These are phyloP conservation scores for Zymoseptoria pseudotritici DNA, from an alignment of 2,329 filamentous ascomycete species.

Conservation along the genomic window DNA sequence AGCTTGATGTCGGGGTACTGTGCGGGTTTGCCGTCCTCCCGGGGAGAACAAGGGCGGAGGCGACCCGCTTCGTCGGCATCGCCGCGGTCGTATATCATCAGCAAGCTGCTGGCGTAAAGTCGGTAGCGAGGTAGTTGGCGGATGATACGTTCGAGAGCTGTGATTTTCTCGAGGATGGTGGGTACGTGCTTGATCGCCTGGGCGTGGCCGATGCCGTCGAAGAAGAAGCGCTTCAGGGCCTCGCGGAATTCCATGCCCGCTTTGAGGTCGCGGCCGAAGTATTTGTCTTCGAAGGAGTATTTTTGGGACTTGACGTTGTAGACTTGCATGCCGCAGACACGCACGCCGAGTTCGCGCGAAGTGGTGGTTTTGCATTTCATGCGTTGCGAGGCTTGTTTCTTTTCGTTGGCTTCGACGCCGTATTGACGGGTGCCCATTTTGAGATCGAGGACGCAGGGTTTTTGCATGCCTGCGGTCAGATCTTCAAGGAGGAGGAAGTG, in stretches of 20 bases:
- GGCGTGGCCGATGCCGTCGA: conserved; percentile 73
- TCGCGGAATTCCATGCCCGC: conserved; percentile 83
- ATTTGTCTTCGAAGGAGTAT: conserved; percentile 97
- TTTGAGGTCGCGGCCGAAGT: conserved; percentile 83
- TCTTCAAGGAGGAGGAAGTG: conserved; percentile 93
- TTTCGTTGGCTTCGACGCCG: conserved; percentile 80
- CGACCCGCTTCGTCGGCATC: conserved; percentile 46
- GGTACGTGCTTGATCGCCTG: conserved; percentile 85
- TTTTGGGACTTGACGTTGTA: conserved; percentile 80
- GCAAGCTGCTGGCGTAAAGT: conserved; percentile 88
- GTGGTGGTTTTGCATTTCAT: conserved; percentile 91
- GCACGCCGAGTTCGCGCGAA: conserved; percentile 81
- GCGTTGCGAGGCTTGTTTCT: conserved; percentile 88
- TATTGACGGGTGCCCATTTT: conserved; percentile 99
- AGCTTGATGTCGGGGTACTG: conserved; percentile 59
- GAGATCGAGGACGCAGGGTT: conserved; percentile 91
- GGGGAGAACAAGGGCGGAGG: conserved; percentile 6
- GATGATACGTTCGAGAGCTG: conserved; percentile 76
- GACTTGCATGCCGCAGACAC: conserved; percentile 91
- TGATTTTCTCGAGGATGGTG: conserved; percentile 74
- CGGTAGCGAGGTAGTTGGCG: conserved; percentile 73
- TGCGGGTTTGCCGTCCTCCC: conserved; percentile 8
- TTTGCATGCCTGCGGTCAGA: conserved; percentile 90
- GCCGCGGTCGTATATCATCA: conserved; percentile 95
- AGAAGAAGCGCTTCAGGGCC: conserved; percentile 81